Conservation (phyloP, 768 basidiomycete species). For the Peribolospora kevripleyi region DNA sequence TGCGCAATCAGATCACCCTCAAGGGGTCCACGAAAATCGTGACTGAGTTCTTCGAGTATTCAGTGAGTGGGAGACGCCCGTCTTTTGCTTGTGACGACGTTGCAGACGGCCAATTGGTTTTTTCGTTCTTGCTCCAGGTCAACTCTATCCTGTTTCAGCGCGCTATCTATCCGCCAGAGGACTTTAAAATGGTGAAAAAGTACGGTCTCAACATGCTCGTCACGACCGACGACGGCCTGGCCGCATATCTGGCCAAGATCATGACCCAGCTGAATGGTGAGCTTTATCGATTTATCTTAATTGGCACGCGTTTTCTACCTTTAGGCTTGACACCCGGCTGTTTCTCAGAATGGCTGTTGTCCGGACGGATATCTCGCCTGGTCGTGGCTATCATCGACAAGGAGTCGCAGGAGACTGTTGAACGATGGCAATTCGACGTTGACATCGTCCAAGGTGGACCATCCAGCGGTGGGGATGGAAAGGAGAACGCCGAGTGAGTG, state of each 20-base stretch:
- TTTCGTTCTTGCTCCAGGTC: conserved; percentile 21
- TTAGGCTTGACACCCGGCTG: background rate
- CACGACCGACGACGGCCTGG: conserved; percentile 74
- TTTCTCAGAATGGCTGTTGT: conserved; percentile 66
- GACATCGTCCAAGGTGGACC: conserved; percentile 38
- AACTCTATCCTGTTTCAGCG: conserved; percentile 63
- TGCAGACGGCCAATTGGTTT: background rate
- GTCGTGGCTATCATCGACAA: conserved; percentile 91
- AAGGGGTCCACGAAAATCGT: conserved; percentile 84
- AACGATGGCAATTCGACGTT: conserved; percentile 96
- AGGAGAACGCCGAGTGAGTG: conserved; percentile 27
- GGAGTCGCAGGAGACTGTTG: conserved; percentile 69
- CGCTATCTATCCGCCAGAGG: conserved; percentile 88
- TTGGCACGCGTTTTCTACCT: too few relatives aligned
- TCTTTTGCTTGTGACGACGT: background rate
- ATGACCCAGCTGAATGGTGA: conserved; percentile 74
- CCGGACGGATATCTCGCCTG: conserved; percentile 73
- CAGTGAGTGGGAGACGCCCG: conserved; percentile 50
- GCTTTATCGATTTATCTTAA: conserved; percentile 14
- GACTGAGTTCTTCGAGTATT: conserved; percentile 97
- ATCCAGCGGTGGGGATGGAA: conserved; percentile 25
- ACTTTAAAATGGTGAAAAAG: conserved; percentile 95
- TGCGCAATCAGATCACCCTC: conserved; percentile 38
- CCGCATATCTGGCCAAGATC: conserved; percentile 86
- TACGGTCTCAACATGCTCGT: conserved; percentile 89